A percentile compares a stretch with the other conserved stretches of the same genome.
phyloP scores from a whole-genome alignment of 805 yeast genomes.

The Starmerella geochares region DNA sequence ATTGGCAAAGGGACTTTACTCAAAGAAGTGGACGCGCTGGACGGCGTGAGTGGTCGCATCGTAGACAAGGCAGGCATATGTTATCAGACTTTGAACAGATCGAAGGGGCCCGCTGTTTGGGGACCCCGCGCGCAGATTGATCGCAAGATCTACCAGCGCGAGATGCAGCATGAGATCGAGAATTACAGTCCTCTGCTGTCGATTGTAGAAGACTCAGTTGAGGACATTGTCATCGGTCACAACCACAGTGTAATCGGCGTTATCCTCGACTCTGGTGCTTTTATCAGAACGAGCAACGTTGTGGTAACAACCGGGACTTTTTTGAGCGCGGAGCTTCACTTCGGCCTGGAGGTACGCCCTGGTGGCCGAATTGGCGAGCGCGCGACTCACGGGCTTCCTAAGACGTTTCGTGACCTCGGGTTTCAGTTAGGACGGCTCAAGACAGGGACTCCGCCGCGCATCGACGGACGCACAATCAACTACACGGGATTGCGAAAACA shows the following conservation, averaged over 20 bases:
- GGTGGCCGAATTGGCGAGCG: slow-evolving; percentile 91
- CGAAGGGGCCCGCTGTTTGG: slow-evolving; percentile 95
- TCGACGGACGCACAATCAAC: slow-evolving; percentile 62
- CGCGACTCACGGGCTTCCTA: slow-evolving; percentile 80
- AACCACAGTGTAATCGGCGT: slow-evolving; percentile 51
- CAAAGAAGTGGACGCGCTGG: slow-evolving; percentile 90
- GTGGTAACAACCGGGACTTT: slow-evolving; percentile 95
- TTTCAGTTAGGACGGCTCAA: slow-evolving; percentile 80
- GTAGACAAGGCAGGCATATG: slow-evolving; percentile 91
- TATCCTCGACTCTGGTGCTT: slow-evolving; percentile 53
- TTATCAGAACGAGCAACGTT: slow-evolving; percentile 54
- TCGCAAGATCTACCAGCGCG: slow-evolving; percentile 59
- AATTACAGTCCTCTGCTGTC: slow-evolving; percentile 46
- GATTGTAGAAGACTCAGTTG: slow-evolving; percentile 65
- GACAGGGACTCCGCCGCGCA: slow-evolving; percentile 95
- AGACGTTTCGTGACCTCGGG: slow-evolving; percentile 65
- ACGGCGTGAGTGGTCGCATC: slow-evolving; percentile 78
- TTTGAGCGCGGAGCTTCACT: slow-evolving; percentile 85
- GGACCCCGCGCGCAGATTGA: slow-evolving; percentile 97
- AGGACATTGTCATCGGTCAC: slow-evolving; percentile 62
- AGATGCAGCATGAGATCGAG: slow-evolving; percentile 63
- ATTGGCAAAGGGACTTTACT: slow-evolving; percentile 92
- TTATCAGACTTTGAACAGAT: slow-evolving; percentile 71
- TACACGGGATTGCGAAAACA: slow-evolving; percentile 56
- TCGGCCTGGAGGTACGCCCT: slow-evolving; percentile 69